Percentiles rank a stretch among this genome's conserved stretches.
phyloP scores from a whole-genome alignment of 768 basidiomycete genomes.

The Boletus rubescentipes region DNA sequence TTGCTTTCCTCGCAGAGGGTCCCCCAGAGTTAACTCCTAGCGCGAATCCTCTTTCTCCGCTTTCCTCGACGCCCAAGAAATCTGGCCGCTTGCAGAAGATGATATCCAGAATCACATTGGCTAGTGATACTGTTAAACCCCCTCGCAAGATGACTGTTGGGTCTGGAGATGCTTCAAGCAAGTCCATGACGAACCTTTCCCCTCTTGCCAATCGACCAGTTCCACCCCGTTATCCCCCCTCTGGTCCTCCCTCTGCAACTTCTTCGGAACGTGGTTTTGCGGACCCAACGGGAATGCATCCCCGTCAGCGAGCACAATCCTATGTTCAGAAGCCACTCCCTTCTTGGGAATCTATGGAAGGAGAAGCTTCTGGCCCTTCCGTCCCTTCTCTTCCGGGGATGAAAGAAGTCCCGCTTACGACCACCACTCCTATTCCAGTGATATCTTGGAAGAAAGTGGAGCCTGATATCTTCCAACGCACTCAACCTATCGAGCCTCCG shows the following conservation, averaged over 20 bases:
- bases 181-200: conserved; percentile 42
- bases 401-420: neutral
- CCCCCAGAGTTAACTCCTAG: conserved; percentile 44
- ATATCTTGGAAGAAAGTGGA: conserved; percentile 8
- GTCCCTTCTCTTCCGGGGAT: conserved; percentile 8
- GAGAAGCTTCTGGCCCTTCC: conserved; percentile 3
- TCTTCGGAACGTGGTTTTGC: conserved; percentile 34
- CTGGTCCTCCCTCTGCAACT: conserved; percentile 47
- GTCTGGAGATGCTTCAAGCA: conserved; percentile 23
- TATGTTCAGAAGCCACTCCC: conserved; percentile 22
- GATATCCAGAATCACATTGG: conserved; percentile 73
- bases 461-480: neutral
- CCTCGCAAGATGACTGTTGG: conserved; percentile 35
- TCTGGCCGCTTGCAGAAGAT: conserved; percentile 73
- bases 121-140: conserved; percentile 30
- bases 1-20: conserved; percentile 59
- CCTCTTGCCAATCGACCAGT: conserved; percentile 58
- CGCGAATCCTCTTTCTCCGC: conserved; percentile 44
- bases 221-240: conserved; percentile 54
- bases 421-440: neutral
- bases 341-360: conserved; percentile 14
- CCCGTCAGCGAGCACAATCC: conserved; percentile 32
- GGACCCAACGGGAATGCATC: conserved; percentile 14
- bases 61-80: conserved; percentile 37
- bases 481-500: conserved; percentile 1